A percentile compares a stretch with the other conserved stretches of the same genome.
These are phyloP conservation scores for Lasiosphaeria hispida DNA, from an alignment of 495 filamentous ascomycete species.

Conservation along the genomic window DNA sequence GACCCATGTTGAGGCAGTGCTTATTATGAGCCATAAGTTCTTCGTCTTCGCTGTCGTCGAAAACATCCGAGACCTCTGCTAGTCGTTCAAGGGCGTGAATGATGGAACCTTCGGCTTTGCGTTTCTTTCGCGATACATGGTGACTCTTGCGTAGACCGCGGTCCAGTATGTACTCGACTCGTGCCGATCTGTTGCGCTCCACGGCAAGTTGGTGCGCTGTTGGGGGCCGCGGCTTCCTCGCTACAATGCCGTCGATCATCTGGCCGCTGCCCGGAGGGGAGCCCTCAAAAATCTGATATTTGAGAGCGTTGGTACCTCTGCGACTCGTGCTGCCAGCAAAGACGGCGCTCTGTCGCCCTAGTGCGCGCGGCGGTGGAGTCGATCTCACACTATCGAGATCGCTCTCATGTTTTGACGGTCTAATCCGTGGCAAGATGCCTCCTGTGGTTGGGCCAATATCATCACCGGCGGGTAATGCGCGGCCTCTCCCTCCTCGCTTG, in stretches of 20 bases:
- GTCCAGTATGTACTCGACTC: conserved; percentile 82
- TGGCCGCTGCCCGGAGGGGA: conserved; percentile 49
- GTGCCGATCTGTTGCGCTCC: conserved; percentile 80
- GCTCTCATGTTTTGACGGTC: conserved; percentile 56
- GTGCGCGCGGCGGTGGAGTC: conserved; percentile 52
- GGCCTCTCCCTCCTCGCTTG: conserved; percentile 37
- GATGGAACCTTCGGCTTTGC: conserved; percentile 59
- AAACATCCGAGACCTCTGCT: conserved; percentile 63
- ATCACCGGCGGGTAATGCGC: conserved; percentile 40
- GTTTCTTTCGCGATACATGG: conserved; percentile 57
- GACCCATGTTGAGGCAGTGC: conserved; percentile 10
- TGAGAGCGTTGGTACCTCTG: conserved; percentile 47
- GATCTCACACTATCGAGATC: conserved; percentile 58
- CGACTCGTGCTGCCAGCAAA: conserved; percentile 37
- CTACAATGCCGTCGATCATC: conserved; percentile 41
- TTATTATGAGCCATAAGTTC: conserved; percentile 41
- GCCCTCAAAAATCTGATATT: conserved; percentile 49
- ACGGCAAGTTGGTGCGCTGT: conserved; percentile 93
- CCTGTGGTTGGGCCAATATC: conserved; percentile 61
- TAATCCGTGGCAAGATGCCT: conserved; percentile 48
- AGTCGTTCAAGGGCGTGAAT: conserved; percentile 69
- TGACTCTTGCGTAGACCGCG: conserved; percentile 65
- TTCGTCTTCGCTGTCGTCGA: conserved; percentile 79
- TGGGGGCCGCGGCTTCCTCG: conserved; percentile 66
- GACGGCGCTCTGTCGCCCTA: conserved; percentile 39